These are phyloP conservation scores for Spergularia marina DNA, from an alignment of 148 eudicot species.

Conservation along the genomic window DNA sequence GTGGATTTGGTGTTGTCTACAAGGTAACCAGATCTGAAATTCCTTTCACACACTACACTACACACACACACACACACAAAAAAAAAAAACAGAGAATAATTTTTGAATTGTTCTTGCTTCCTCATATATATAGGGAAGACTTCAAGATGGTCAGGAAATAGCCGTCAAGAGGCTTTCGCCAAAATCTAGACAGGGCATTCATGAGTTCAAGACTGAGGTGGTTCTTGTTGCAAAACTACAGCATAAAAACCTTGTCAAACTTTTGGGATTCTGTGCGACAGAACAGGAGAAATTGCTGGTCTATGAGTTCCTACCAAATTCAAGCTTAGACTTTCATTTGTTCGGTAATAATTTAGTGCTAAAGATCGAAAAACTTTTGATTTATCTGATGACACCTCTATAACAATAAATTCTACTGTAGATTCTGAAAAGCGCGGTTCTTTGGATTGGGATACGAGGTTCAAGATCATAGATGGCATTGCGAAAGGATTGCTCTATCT, in stretches of 20 bases:
- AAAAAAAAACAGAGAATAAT: too few species aligned
- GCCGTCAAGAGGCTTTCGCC: slow-evolving; percentile 5
- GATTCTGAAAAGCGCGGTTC: neutral
- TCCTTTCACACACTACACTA: too few species aligned
- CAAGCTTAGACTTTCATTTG: too few species aligned
- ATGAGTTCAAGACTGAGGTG: neutral
- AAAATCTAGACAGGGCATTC: slow-evolving; percentile 1
- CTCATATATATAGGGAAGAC: neutral
- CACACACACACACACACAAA: too few species aligned
- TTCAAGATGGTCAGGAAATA: neutral
- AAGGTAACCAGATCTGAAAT: neutral
- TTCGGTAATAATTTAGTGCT: too few species aligned
- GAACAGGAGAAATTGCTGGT: slow-evolving; percentile 4
- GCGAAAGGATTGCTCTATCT: slow-evolving; percentile 31
- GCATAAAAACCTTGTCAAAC: slow-evolving; percentile 6
- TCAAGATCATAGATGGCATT: slow-evolving; percentile 29
- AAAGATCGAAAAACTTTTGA: too few species aligned
- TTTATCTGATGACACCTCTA: too few species aligned
- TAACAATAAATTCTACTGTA: neutral
- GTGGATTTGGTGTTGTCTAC: slow-evolving; percentile 27
- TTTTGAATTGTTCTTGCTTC: neutral
- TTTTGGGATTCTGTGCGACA: neutral
- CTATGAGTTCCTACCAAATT: too few species aligned
- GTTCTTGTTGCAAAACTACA: slow-evolving; percentile 2
- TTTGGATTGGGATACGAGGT: slow-evolving; percentile 27